Conservation (phyloP, 768 basidiomycete genomes). For the Xerocomus spinulosus region DNA sequence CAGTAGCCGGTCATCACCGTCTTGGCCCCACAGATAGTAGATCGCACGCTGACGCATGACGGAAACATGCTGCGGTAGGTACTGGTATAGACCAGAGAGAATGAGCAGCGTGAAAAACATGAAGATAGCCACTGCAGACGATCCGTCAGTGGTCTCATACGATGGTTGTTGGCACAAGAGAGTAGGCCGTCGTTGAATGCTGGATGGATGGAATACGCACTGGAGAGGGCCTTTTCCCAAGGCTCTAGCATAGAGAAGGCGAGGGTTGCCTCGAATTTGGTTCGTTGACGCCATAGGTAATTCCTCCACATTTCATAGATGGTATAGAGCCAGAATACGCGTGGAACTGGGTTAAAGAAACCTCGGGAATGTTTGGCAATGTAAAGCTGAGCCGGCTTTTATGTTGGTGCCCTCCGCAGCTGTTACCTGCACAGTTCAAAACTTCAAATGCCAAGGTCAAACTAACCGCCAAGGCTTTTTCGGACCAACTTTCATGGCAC, state of each 20-base stretch:
- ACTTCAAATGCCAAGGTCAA: slow-evolving; percentile 5
- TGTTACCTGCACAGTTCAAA: slow-evolving; percentile 2
- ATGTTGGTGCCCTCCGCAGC: not conserved
- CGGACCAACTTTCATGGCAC: slow-evolving; percentile 16
- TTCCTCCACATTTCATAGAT: slow-evolving; percentile 27
- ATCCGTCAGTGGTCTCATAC: slow-evolving; percentile 5
- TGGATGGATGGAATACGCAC: slow-evolving; percentile 36
- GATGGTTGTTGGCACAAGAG: not conserved
- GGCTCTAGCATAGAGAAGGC: slow-evolving; percentile 61
- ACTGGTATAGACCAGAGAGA: slow-evolving; percentile 48
- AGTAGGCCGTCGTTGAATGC: not conserved
- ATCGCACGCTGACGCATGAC: slow-evolving; percentile 51
- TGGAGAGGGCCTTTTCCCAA: slow-evolving; percentile 61
- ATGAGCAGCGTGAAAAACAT: slow-evolving; percentile 41
- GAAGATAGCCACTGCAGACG: slow-evolving; percentile 39
- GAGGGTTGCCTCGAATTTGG: slow-evolving; percentile 49
- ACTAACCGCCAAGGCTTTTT: slow-evolving; percentile 2
- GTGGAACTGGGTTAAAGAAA: not conserved
- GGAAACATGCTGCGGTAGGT: slow-evolving; percentile 55
- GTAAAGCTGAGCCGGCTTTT: not conserved
- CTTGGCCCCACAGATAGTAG: slow-evolving; percentile 64
- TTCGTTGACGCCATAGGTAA: slow-evolving; percentile 30
- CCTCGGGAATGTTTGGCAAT: not conserved
- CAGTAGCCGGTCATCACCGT: slow-evolving; percentile 34
- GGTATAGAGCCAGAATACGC: not conserved